Conservation (phyloP, 2,329 filamentous ascomycete species). For the Pseudocercospora pini-densiflorae region DNA sequence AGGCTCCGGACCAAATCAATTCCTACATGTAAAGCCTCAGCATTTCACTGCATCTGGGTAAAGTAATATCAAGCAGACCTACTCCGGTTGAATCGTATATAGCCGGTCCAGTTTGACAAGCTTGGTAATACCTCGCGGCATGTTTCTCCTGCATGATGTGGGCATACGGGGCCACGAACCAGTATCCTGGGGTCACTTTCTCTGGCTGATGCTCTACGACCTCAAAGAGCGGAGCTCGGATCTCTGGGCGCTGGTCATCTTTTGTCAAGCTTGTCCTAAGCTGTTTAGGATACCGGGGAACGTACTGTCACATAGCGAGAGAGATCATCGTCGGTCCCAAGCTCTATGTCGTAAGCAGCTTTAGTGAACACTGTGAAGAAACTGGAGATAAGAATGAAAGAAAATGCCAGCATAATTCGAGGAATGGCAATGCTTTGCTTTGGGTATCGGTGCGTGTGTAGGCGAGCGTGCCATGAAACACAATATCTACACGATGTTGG, state of each 20-base stretch:
- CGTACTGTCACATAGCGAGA: not conserved
- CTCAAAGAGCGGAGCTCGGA: constrained; percentile 26
- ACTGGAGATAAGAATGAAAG: no score
- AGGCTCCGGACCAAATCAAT: constrained; percentile 28
- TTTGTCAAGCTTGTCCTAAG: not conserved
- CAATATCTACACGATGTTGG: no score
- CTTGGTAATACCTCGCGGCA: constrained; percentile 10
- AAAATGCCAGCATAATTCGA: no score
- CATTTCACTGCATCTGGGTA: not conserved
- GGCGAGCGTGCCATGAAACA: no score
- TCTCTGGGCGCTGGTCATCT: constrained; percentile 21
- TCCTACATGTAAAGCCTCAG: not conserved
- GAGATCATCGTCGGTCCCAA: not conserved
- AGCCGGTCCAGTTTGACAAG: constrained; percentile 24
- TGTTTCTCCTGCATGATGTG: constrained; percentile 17
- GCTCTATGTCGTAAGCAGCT: not conserved
- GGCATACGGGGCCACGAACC: constrained; percentile 29
- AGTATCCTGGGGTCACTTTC: constrained; percentile 24
- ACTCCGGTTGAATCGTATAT: constrained; percentile 27
- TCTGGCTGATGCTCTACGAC: constrained; percentile 19
- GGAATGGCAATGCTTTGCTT: no score
- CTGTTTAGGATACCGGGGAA: not conserved
- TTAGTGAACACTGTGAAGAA: not conserved
- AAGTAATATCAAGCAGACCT: not conserved
- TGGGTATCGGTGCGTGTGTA: no score